Evolutionary conservation across 2,329 filamentous ascomycete genomes (phyloP).

Genomic region (Penicillium hesseltinei): DNA sequence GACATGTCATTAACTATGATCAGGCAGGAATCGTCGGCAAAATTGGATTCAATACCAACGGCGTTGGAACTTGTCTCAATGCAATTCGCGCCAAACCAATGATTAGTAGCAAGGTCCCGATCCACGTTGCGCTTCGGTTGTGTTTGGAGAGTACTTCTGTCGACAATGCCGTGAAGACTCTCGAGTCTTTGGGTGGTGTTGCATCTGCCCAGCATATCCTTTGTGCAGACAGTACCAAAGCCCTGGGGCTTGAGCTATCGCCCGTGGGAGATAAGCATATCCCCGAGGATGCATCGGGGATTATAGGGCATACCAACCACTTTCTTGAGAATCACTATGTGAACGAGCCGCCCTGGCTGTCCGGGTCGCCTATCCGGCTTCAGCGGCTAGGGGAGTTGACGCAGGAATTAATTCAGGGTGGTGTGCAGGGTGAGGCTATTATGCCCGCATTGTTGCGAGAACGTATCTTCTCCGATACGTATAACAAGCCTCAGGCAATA

Average conservation of each 20-base stretch:
- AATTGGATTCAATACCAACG: conserved; percentile 60
- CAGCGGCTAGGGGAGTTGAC: conserved; percentile 27
- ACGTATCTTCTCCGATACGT: conserved; percentile 38
- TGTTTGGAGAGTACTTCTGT: conserved; percentile 54
- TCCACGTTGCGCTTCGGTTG: conserved; percentile 60
- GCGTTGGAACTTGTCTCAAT: conserved; percentile 61
- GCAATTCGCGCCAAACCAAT: conserved; percentile 60
- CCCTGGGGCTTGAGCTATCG: conserved; percentile 31
- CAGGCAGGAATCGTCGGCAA: conserved; percentile 61
- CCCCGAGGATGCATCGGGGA: conserved; percentile 30
- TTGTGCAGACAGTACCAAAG: conserved; percentile 46
- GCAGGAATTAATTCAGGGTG: conserved; percentile 21
- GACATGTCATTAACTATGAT: background rate
- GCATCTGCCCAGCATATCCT: conserved; percentile 57
- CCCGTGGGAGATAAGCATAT: conserved; percentile 36
- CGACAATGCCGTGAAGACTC: conserved; percentile 45
- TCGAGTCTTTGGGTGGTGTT: conserved; percentile 51
- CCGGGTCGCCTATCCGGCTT: conserved; percentile 35
- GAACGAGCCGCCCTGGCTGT: conserved; percentile 33
- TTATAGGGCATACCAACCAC: conserved; percentile 49
- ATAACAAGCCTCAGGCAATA: conserved; percentile 38
- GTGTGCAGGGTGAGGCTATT: conserved; percentile 23
- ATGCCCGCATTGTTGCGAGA: conserved; percentile 27
- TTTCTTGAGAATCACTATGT: conserved; percentile 38
- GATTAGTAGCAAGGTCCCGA: conserved; percentile 52